Conservation (phyloP, 2,329 filamentous ascomycete species). For the Penicillium brasilianum region DNA sequence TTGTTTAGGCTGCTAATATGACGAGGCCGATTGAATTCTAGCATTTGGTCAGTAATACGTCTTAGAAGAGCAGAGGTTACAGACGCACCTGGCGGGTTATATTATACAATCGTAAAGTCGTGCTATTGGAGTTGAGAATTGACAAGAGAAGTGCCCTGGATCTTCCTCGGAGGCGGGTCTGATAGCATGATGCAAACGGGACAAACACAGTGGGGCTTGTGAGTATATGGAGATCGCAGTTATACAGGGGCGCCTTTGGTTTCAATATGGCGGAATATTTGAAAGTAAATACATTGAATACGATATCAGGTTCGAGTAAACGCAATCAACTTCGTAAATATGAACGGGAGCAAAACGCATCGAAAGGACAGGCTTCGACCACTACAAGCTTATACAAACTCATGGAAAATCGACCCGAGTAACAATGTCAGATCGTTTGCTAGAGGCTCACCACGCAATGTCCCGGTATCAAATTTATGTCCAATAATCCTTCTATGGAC, state of each 20-base stretch:
- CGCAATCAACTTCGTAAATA: no score
- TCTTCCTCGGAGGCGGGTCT: not conserved
- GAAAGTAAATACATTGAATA: no score
- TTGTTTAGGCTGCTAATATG: not conserved
- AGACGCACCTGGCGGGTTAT: not conserved
- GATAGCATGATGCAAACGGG: constrained; percentile 3
- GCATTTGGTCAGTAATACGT: not conserved
- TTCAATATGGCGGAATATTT: not conserved
- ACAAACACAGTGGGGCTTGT: not conserved
- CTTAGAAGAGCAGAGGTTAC: no score
- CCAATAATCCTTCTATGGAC: not conserved
- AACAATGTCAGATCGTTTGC: not conserved
- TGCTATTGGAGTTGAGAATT: not conserved
- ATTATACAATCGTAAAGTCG: not conserved
- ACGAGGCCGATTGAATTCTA: not conserved
- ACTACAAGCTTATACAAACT: not conserved
- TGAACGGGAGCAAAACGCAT: no score
- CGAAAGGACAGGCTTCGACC: no score
- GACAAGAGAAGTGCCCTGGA: not conserved
- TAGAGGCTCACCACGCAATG: not conserved
- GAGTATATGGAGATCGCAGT: no score
- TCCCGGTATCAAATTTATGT: not conserved
- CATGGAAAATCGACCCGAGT: not conserved
- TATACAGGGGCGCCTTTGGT: no score
- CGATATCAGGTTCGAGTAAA: no score